A percentile compares a stretch with the other conserved stretches of the same genome.
Evolutionary conservation across 805 yeast species (phyloP).

Genomic region (Candida ascalaphidarum): DNA sequence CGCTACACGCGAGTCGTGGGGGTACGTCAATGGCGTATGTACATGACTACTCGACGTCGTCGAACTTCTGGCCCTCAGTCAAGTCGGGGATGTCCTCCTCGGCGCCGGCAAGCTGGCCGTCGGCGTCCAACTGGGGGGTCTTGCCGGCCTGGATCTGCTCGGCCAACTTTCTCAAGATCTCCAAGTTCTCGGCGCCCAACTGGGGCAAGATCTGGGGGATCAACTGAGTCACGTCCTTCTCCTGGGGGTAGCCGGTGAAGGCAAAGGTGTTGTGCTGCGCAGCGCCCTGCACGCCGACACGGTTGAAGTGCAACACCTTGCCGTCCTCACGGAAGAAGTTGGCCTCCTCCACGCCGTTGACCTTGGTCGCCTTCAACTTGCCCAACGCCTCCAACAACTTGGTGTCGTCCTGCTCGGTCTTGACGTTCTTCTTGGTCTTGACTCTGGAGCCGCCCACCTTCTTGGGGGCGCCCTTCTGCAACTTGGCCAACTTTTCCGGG

Average conservation of each 20-base stretch:
- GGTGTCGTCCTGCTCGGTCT: constrained; percentile 78
- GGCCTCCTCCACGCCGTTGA: constrained; percentile 91
- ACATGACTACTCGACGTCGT: constrained; percentile 39
- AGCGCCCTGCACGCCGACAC: constrained; percentile 94
- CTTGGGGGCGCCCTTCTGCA: constrained; percentile 75
- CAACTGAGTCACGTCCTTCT: constrained; percentile 85
- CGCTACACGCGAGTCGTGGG: too few relatives aligned
- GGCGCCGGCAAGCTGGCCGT: constrained; percentile 29
- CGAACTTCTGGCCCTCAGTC: constrained; percentile 85
- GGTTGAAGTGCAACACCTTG: constrained; percentile 89
- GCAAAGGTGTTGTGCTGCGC: constrained; percentile 86
- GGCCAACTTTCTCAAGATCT: constrained; percentile 82
- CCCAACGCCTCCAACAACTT: constrained; percentile 83
- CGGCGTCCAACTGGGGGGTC: constrained; percentile 39
- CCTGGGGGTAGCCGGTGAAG: constrained; percentile 91
- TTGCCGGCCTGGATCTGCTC: constrained; percentile 70
- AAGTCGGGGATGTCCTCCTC: constrained; percentile 70
- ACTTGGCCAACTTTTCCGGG: constrained; percentile 89
- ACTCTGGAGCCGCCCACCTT: constrained; percentile 85
- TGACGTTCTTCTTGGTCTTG: constrained; percentile 72
- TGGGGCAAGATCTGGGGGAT: constrained; percentile 92
- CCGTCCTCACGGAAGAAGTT: constrained; percentile 97
- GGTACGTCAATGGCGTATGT: background rate
- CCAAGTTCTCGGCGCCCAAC: constrained; percentile 92
- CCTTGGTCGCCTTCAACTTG: constrained; percentile 81